These are phyloP conservation scores for Pezicula radicicola DNA, from an alignment of 2,329 filamentous ascomycete species.

Conservation along the genomic window DNA sequence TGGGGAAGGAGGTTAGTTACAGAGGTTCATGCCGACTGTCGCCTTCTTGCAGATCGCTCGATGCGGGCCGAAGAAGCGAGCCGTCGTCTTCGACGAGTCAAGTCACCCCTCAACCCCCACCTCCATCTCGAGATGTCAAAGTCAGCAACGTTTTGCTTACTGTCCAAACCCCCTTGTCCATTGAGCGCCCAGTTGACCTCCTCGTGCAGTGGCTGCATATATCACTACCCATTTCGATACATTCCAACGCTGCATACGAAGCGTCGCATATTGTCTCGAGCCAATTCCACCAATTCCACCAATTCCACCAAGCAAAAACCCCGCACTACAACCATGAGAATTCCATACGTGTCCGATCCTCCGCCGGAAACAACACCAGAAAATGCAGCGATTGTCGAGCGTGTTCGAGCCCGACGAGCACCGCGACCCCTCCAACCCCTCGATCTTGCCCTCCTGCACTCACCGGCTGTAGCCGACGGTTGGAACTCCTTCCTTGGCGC, in stretches of 20 bases:
- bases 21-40: too few species aligned
- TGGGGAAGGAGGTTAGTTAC: too few species aligned
- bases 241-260: background rate
- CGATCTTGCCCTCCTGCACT: slow-evolving; percentile 75
- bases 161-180: background rate
- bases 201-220: background rate
- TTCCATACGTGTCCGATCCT: slow-evolving; percentile 36
- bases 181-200: background rate
- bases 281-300: background rate
- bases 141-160: background rate
- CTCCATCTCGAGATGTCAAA: background rate
- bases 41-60: background rate
- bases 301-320: background rate
- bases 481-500: slow-evolving; percentile 70
- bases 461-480: slow-evolving; percentile 70
- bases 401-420: slow-evolving; percentile 61
- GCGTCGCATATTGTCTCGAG: background rate
- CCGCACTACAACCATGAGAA: background rate
- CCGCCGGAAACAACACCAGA: slow-evolving; percentile 40
- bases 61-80: background rate
- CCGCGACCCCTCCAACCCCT: slow-evolving; percentile 71
- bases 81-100: background rate
- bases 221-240: background rate
- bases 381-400: slow-evolving; percentile 56
- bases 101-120: background rate